Evolutionary conservation across 371 early-diverging fungal genomes (phyloP), one percentile per base, ranked within the genome.

Genomic region (Choanephora cucurbitarum): DNA sequence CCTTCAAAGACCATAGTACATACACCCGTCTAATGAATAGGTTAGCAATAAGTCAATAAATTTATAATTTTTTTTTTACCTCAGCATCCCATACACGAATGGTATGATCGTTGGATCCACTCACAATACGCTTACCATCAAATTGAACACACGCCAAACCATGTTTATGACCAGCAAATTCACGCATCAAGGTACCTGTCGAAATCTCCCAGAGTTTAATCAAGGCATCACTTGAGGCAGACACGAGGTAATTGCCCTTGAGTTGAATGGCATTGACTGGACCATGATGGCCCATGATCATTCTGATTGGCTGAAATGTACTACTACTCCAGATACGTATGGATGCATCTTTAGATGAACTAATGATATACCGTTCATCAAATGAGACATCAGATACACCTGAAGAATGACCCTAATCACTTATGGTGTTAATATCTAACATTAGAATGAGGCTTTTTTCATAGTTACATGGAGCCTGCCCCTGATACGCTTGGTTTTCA

Each of bases 111-210:
- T 94, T 90, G 23, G 94, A 93, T 10, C 97, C 98, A 5, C 94
- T 92, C 0, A 95, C 92, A 24, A 97, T 91, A 10, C 81, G 79
- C 58, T 86, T 82, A 37, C 95, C 95, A 63, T 94, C 94, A 70
- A 87, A 97, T 58, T 95, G 96, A 48, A 95, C 91, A 62, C 95
- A 96, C 0, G 98, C 92, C 10, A 99, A 72, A 0, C 97, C 97
- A 22, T 94, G 80, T 21, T 80, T 72, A 60, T 91, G 92, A 13
- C 92, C 92, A 18, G 66, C 60, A 66, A 88, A 89, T 51, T 84
- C 83, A n/a, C 87, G 83, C 4, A 90, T 56, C 44, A 81, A 80
- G 21, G 68, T 66, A 18, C 90, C 91, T 1, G 90, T 87, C 15
- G 75, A 67, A 14, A 90, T 59, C 64, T 92, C 84, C 97, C 97